Base-by-base conservation (phyloP, 495 filamentous ascomycete genomes). In the Hypoxylon cercidicola region DNA sequence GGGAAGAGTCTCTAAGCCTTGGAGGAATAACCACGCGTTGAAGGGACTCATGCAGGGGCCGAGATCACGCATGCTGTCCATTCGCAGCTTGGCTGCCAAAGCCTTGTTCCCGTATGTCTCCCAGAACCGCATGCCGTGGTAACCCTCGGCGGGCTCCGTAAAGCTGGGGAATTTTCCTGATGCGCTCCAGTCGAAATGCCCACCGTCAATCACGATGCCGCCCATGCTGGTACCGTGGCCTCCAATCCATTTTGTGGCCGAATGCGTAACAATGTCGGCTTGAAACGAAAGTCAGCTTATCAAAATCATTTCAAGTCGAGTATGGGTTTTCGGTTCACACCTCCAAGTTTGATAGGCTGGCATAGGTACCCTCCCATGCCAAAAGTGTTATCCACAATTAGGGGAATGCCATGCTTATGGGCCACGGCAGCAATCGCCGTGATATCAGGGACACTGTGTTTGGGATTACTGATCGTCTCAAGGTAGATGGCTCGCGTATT, bases 201-300 rank as follows among this genome's bases (percentile, higher is more conserved):
- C 77, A 21, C 76, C 75, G 59, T 79, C 77, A 28, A 79, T 77
- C 25, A 78, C 68, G 34, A 79, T 76, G 30, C 77, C 77, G 15
- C 77, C 77, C 76, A 79, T 78, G 50, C 66, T 69, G 3, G 77
- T 79, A 37, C 77, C 77, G 56, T 79, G 77, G 18, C 77, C 77
- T 11, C 77, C 76, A 32, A 79, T 77, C 77, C 77, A 79, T 59
- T 79, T 79, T 5, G 77, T 79, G 43, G 65, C 66, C 18, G 69
- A 74, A 60, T 79, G 77, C 21, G 75, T 78, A 48, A 79, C 72
- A 47, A 79, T 79, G 50, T 79, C 77, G 48, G 76, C 77, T 73
- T 59, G 25, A 45, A 11, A 44, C n/a, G 63, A 50, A 60, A 52
- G 64, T 73, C 43, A 73, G 68, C 65, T 51, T 57, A 61, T 37